phyloP scores from a whole-genome alignment of 768 basidiomycete genomes.

The Chlorophyllum brunneum region DNA sequence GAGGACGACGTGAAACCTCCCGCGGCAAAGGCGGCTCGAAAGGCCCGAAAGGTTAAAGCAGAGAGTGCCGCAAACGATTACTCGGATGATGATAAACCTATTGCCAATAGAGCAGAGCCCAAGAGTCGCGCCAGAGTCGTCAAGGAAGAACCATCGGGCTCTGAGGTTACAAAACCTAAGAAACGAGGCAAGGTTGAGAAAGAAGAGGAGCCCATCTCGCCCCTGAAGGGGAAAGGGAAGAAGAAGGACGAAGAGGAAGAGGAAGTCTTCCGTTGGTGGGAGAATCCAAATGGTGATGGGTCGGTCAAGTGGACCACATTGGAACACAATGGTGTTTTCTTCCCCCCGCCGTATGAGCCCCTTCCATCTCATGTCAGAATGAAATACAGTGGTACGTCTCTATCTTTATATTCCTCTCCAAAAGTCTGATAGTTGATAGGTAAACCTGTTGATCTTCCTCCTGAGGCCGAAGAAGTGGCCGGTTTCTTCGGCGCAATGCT shows the following conservation, averaged over 20 bases:
- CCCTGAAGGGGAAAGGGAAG: constrained; percentile 32
- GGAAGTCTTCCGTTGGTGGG: constrained; percentile 87
- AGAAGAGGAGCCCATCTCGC: constrained; percentile 33
- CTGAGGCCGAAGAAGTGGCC: constrained; percentile 92
- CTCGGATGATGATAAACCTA: constrained; percentile 33
- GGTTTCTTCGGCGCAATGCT: constrained; percentile 93
- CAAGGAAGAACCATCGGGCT: constrained; percentile 46
- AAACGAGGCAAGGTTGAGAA: constrained; percentile 42
- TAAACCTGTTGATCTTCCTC: constrained; percentile 71
- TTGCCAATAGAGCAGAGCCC: constrained; percentile 38
- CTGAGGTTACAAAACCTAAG: constrained; percentile 41
- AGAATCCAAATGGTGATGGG: constrained; percentile 66
- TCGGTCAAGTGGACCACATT: constrained; percentile 92
- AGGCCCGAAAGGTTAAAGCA: constrained; percentile 44
- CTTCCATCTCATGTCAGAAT: constrained; percentile 84
- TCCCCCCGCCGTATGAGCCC: constrained; percentile 91
- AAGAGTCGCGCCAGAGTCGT: constrained; percentile 47
- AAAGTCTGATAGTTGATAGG: constrained; percentile 41
- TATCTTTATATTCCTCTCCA: constrained; percentile 1
- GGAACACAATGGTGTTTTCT: constrained; percentile 91
- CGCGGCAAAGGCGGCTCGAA: constrained; percentile 31
- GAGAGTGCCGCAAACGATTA: constrained; percentile 45
- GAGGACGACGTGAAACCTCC: constrained; percentile 35
- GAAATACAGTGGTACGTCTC: constrained; percentile 82
- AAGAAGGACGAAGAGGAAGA: constrained; percentile 71